These are phyloP conservation scores for Lophium mytilinum DNA, from an alignment of 495 filamentous ascomycete species.

Conservation along the genomic window DNA sequence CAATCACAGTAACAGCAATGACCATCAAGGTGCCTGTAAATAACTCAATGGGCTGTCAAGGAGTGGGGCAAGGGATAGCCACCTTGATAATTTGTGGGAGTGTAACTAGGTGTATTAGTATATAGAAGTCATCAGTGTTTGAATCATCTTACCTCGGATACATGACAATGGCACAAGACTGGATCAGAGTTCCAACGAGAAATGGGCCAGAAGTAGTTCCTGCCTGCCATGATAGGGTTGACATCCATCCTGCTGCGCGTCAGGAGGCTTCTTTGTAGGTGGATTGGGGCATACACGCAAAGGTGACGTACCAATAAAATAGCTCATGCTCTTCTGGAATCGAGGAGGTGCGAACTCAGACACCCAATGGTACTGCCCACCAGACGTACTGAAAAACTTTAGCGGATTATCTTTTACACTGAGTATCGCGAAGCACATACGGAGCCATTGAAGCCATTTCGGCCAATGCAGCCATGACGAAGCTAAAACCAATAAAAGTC, in stretches of 20 bases:
- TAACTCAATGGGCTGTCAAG: no score
- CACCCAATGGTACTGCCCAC: slow-evolving; percentile 29
- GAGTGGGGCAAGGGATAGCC: no score
- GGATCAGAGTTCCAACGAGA: slow-evolving; percentile 49
- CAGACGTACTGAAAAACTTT: slow-evolving; percentile 11
- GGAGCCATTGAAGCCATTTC: slow-evolving; percentile 38
- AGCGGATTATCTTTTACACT: background rate
- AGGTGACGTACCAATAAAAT: slow-evolving; percentile 32
- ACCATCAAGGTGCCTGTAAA: slow-evolving; percentile 43
- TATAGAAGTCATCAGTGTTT: no score
- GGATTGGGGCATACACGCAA: background rate
- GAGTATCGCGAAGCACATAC: background rate
- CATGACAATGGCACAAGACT: slow-evolving; percentile 50
- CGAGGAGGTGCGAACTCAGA: slow-evolving; percentile 40
- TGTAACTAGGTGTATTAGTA: slow-evolving; percentile 23
- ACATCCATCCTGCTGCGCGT: slow-evolving; percentile 26
- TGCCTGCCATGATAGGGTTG: slow-evolving; percentile 23
- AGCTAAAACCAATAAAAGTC: slow-evolving; percentile 31
- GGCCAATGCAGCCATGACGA: slow-evolving; percentile 30
- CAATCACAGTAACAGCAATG: slow-evolving; percentile 29
- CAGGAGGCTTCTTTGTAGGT: background rate
- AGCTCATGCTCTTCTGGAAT: slow-evolving; percentile 40
- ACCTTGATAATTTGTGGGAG: slow-evolving; percentile 48
- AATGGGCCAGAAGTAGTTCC: slow-evolving; percentile 43
- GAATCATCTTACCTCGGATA: slow-evolving; percentile 21